These are phyloP conservation scores for Moesziomyces antarcticus DNA, from an alignment of 1,284 basidiomycete genomes.

Conservation along the genomic window DNA sequence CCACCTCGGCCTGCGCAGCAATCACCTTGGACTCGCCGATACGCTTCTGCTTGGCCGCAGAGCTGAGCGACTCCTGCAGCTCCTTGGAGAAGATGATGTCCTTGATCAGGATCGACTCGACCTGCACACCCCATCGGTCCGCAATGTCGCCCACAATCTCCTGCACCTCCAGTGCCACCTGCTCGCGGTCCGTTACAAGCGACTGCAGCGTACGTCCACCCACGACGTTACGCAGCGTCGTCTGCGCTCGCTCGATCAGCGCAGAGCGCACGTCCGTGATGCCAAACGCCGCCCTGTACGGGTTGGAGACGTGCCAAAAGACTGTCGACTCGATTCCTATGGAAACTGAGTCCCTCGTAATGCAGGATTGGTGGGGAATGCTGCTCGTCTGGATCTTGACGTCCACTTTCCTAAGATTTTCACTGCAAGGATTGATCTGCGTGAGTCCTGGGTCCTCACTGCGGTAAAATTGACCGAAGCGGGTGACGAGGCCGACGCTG, in stretches of 20 bases:
- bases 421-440: constrained; percentile 91
- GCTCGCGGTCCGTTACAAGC: constrained; percentile 82
- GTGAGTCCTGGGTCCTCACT: constrained; percentile 91
- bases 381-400: constrained; percentile 92
- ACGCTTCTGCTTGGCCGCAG: constrained; percentile 90
- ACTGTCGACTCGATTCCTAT: constrained; percentile 88
- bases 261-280: constrained; percentile 88
- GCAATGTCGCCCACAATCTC: constrained; percentile 77
- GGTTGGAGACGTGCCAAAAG: constrained; percentile 77
- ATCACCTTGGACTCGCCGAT: constrained; percentile 96
- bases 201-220: constrained; percentile 77
- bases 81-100: constrained; percentile 93
- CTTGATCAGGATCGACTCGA: constrained; percentile 85
- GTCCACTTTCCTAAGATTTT: constrained; percentile 75
- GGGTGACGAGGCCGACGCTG: constrained; percentile 86
- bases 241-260: constrained; percentile 91
- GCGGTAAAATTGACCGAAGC: constrained; percentile 94
- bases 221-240: constrained; percentile 92
- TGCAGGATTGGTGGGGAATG: constrained; percentile 81
- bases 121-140: constrained; percentile 89
- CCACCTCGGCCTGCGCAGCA: constrained; percentile 93
- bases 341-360: constrained; percentile 82
- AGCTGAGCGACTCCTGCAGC: constrained; percentile 88
- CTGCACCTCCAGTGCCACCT: constrained; percentile 93
- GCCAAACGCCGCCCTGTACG: constrained; percentile 83